Evolutionary conservation across 2,329 filamentous ascomycete genomes (phyloP).

Genomic region (Ploettnerulaceae sp.): DNA sequence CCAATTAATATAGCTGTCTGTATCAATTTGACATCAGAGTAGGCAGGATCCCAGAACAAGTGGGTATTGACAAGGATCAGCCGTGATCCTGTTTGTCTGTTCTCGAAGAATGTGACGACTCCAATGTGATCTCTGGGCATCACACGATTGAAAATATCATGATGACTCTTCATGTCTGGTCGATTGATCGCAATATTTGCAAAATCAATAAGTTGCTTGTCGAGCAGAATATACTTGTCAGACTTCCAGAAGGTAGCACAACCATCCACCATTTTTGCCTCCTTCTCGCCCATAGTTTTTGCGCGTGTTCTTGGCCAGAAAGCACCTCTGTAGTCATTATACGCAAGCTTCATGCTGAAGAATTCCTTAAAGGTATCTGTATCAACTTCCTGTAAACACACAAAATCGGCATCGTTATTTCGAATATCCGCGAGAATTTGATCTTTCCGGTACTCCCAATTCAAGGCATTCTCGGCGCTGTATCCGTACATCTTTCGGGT

Average conservation of each 20-base stretch:
- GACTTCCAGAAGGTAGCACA: constrained; percentile 96
- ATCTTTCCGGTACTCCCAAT: constrained; percentile 82
- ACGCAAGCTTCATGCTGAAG: constrained; percentile 80
- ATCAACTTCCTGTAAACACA: constrained; percentile 92
- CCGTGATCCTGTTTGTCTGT: constrained; percentile 80
- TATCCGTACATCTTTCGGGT: constrained; percentile 85
- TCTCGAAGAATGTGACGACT: constrained; percentile 88
- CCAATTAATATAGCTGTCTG: constrained; percentile 96
- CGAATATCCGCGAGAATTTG: constrained; percentile 80
- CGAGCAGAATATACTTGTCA: constrained; percentile 87
- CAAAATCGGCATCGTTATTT: constrained; percentile 76
- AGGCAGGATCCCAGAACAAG: constrained; percentile 87
- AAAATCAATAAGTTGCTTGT: constrained; percentile 93
- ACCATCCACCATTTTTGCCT: constrained; percentile 86
- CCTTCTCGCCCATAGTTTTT: constrained; percentile 85
- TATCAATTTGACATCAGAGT: constrained; percentile 92
- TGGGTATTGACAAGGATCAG: constrained; percentile 93
- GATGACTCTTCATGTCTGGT: constrained; percentile 93
- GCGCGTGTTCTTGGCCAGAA: constrained; percentile 89
- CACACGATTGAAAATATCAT: constrained; percentile 96
- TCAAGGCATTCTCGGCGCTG: constrained; percentile 72
- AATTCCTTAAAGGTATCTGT: constrained; percentile 87
- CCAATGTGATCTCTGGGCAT: constrained; percentile 99
- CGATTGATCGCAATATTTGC: constrained; percentile 87
- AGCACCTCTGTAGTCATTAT: constrained; percentile 87